Evolutionary conservation across 371 early-diverging fungal genomes (phyloP).

Genomic region (Globomyces sp.): DNA sequence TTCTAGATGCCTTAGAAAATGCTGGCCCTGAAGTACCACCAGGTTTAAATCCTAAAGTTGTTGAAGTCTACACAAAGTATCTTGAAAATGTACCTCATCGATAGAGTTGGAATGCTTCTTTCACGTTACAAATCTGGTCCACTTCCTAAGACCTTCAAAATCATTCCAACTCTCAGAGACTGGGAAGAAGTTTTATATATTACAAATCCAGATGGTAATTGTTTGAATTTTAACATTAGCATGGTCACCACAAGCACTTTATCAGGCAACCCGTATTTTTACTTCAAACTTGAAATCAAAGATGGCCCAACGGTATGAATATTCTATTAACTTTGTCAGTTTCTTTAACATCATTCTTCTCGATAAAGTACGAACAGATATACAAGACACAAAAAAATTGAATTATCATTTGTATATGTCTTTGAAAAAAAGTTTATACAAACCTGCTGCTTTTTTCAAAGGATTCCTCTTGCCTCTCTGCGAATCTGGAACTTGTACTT

Average conservation of each 20-base stretch:
- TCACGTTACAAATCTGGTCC: constrained; percentile 93
- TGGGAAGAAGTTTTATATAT: constrained; percentile 96
- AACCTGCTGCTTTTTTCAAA: constrained; percentile 97
- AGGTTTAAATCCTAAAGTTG: constrained; percentile 81
- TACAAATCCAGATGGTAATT: constrained; percentile 73
- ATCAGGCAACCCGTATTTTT: constrained; percentile 94
- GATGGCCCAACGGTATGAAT: constrained; percentile 75
- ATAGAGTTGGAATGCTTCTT: constrained; percentile 82
- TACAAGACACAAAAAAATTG: constrained; percentile 90
- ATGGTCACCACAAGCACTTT: constrained; percentile 96
- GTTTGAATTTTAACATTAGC: no score
- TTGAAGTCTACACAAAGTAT: constrained; percentile 92
- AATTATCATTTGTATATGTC: constrained; percentile 95
- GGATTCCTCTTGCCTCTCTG: constrained; percentile 96
- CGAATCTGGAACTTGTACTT: constrained; percentile 91
- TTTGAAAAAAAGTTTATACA: constrained; percentile 93
- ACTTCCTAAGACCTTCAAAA: constrained; percentile 98
- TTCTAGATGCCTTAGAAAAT: not conserved
- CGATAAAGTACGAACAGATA: constrained; percentile 91
- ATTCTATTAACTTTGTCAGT: constrained; percentile 19
- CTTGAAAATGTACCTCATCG: constrained; percentile 1
- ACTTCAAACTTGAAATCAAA: constrained; percentile 89
- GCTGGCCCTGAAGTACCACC: constrained; percentile 14
- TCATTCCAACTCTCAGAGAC: constrained; percentile 90
- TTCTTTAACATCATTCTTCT: constrained; percentile 84